A percentile compares a stretch with the other conserved stretches of the same genome.
These are phyloP conservation scores for Ceratocystis papillata DNA, from an alignment of 2,329 filamentous ascomycete genomes.

Conservation along the genomic window DNA sequence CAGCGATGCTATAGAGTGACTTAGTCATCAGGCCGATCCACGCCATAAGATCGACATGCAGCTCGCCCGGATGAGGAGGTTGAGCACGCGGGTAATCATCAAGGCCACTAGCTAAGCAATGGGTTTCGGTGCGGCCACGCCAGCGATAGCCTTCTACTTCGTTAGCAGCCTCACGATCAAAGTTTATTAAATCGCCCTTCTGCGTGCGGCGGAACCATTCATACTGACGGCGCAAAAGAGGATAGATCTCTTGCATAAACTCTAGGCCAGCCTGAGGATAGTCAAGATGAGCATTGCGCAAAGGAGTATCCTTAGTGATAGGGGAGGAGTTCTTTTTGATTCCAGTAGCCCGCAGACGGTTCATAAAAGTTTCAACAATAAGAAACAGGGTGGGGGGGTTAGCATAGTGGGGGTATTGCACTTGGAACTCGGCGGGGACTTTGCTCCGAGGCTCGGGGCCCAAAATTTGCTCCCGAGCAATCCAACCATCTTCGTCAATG, in stretches of 20 bases:
- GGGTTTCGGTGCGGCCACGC: constrained; percentile 76
- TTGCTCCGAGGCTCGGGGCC: constrained; percentile 87
- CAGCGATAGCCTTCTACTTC: constrained; percentile 90
- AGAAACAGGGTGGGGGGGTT: constrained; percentile 94
- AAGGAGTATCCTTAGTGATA: constrained; percentile 19
- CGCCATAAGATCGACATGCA: constrained; percentile 86
- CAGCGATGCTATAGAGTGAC: constrained; percentile 69
- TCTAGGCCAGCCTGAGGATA: constrained; percentile 50
- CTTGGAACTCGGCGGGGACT: constrained; percentile 83
- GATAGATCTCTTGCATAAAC: constrained; percentile 70
- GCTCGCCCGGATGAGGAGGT: constrained; percentile 87
- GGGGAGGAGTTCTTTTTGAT: constrained; percentile 20
- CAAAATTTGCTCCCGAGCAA: constrained; percentile 89
- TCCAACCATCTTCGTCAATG: constrained; percentile 97
- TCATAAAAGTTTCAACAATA: constrained; percentile 71
- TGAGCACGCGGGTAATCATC: constrained; percentile 94
- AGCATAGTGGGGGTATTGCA: constrained; percentile 93
- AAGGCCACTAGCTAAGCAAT: constrained; percentile 84
- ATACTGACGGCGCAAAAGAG: constrained; percentile 78
- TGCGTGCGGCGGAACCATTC: constrained; percentile 94
- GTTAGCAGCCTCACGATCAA: constrained; percentile 80
- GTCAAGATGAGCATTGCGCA: constrained; percentile 24
- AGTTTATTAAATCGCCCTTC: constrained; percentile 76
- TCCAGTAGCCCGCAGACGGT: constrained; percentile 49
- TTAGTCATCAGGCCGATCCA: constrained; percentile 97